Base-by-base conservation (phyloP, 23 red algal species). In the Agarophyton chilense region DNA sequence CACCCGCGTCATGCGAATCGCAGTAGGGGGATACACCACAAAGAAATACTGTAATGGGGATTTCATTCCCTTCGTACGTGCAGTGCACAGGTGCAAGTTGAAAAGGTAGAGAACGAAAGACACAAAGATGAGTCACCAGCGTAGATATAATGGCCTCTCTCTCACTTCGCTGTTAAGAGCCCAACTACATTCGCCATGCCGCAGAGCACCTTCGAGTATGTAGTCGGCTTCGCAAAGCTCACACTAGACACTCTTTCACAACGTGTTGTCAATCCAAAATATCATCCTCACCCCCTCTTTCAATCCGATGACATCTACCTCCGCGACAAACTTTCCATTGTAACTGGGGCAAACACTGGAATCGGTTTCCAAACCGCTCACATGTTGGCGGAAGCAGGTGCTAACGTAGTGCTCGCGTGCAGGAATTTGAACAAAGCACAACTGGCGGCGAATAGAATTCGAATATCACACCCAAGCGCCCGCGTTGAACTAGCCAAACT, bases 311-410 rank as follows among this genome's bases (percentile, higher is more conserved):
- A 51, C 44, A 49, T n/a, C 60, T 81, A 68, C 60, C 44, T 91
- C 22, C 43, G 24, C 1, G 26, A 28, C 56, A 80, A 91, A 80
- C 34, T 50, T 25, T 75, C 88, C 74, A 54, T 99, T 38, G 83
- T 99, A 40, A 99, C 97, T 19, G 97, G 97, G 9, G 89, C 85
- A 29, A 99, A 95, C 72, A 92, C 93, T 21, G 97, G 97, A 55
- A 90, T 99, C 76, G 97, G 97, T 34, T 56, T 94, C 33, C 93
- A 96, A 40, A 94, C 92, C 6, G 93, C 93, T 34, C 52, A 63
- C 55, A 41, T 51, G 31, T 83, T 99, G 33, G 72, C 88, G 11
- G 54, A 46, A 46, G 77, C 82, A 40, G 93, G 91, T 71, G 88
- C 97, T 12, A 62, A 49, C 39, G 70, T 96, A 14, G 64, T 99